Evolutionary conservation across 2,329 filamentous ascomycete species (phyloP).

Genomic region (Grosmannia clavigera): DNA sequence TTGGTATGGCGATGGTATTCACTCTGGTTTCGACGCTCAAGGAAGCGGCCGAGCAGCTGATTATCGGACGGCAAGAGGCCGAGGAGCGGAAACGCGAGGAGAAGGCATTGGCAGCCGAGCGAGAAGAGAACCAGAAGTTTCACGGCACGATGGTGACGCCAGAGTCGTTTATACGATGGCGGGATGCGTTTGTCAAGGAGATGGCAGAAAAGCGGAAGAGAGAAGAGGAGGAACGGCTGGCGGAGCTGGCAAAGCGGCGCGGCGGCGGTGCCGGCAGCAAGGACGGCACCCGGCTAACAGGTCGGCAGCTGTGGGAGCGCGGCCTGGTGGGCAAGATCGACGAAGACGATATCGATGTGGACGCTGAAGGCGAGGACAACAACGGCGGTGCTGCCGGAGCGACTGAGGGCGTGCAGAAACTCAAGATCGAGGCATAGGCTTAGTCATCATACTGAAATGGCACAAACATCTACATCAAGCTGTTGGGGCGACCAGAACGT

Average conservation of each 20-base stretch:
- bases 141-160: constrained; percentile 80
- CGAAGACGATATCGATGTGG: constrained; percentile 50
- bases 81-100: constrained; percentile 47
- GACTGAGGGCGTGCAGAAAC: constrained; percentile 51
- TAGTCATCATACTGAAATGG: neutral
- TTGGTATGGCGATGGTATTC: constrained; percentile 98
- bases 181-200: constrained; percentile 64
- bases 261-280: constrained; percentile 19
- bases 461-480: no score
- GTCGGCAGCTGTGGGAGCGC: constrained; percentile 66
- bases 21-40: constrained; percentile 79
- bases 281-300: constrained; percentile 62
- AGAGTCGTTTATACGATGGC: constrained; percentile 76
- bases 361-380: constrained; percentile 54
- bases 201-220: constrained; percentile 59
- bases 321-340: constrained; percentile 56
- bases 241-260: constrained; percentile 60
- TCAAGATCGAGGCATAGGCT: constrained; percentile 48
- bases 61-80: constrained; percentile 58
- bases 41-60: constrained; percentile 77
- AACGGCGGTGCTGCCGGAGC: constrained; percentile 16
- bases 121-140: constrained; percentile 94
- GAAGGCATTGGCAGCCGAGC: constrained; percentile 48
- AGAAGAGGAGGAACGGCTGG: constrained; percentile 64
- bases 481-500: no score